phyloP scores from a whole-genome alignment of 768 basidiomycete species.

The Pholiota microspora region DNA sequence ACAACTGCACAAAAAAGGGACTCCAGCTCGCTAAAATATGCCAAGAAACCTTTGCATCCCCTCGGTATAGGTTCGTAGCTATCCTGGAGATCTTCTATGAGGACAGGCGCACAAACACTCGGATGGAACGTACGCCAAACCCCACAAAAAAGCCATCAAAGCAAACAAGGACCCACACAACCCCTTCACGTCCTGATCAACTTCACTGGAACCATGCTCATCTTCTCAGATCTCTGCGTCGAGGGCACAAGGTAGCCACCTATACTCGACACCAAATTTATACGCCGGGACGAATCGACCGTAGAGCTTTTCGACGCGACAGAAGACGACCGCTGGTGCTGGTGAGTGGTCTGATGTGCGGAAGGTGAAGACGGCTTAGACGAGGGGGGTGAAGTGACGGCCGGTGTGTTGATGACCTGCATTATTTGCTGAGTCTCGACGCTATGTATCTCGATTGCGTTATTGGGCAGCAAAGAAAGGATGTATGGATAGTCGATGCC shows the following conservation, averaged over 20 bases:
- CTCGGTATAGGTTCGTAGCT: too few species aligned
- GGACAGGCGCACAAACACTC: too few species aligned
- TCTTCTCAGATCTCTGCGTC: constrained; percentile 44
- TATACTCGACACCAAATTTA: constrained; percentile 37
- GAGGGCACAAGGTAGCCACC: constrained; percentile 51
- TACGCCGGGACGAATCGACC: constrained; percentile 24
- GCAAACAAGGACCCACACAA: not conserved
- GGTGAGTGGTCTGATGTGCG: constrained; percentile 10
- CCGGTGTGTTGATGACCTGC: constrained; percentile 60
- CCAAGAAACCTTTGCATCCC: too few species aligned
- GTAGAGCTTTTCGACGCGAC: constrained; percentile 13
- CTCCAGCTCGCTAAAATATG: too few species aligned
- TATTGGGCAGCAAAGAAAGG: constrained; percentile 74
- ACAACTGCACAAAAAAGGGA: too few species aligned
- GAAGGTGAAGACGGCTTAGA: constrained; percentile 18
- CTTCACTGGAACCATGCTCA: constrained; percentile 39
- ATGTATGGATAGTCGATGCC: constrained; percentile 83
- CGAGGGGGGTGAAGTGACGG: constrained; percentile 23
- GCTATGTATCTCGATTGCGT: constrained; percentile 79
- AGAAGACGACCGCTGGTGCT: constrained; percentile 21
- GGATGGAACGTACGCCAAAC: too few species aligned
- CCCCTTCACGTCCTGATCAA: constrained; percentile 19
- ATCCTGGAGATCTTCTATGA: too few species aligned
- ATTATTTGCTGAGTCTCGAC: constrained; percentile 70
- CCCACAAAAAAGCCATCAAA: too few species aligned